Conservation (phyloP, 1,284 basidiomycete genomes). For the Puccinia horiana region DNA sequence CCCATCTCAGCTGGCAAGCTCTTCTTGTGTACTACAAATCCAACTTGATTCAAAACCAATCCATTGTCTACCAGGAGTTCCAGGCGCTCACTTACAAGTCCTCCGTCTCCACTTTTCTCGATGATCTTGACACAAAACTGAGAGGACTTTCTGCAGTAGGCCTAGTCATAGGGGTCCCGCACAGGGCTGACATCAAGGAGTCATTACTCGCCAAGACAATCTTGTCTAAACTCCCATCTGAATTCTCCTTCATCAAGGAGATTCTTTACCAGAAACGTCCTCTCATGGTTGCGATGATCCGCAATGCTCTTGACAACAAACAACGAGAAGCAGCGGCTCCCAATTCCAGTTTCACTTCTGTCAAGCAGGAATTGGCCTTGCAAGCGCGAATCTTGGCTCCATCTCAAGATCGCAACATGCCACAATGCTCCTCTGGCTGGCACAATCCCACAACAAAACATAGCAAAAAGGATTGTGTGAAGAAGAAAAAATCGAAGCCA, state of each 20-base stretch:
- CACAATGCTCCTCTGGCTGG: not conserved
- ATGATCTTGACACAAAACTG: not conserved
- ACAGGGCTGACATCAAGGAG: not conserved
- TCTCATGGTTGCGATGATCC: not conserved
- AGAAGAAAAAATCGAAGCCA: not conserved
- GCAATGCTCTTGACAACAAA: not conserved
- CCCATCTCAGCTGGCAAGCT: not conserved
- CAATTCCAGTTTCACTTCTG: not conserved
- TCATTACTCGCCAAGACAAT: not conserved
- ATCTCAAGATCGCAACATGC: not conserved
- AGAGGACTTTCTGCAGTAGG: not conserved
- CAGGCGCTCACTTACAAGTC: not conserved
- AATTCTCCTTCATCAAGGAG: not conserved
- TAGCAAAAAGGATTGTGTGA: not conserved
- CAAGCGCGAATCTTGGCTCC: not conserved
- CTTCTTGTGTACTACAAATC: not conserved
- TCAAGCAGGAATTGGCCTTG: not conserved
- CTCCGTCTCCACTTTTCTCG: not conserved
- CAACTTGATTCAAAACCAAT: not conserved
- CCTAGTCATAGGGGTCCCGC: not conserved
- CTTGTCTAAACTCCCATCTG: not conserved
- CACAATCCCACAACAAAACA: conserved; percentile 3
- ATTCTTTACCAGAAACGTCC: not conserved
- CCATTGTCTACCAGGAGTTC: not conserved
- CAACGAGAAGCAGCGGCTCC: not conserved